phyloP scores from a whole-genome alignment of 192 early-diverging fungal genomes.

The Linnemannia schmuckeri region DNA sequence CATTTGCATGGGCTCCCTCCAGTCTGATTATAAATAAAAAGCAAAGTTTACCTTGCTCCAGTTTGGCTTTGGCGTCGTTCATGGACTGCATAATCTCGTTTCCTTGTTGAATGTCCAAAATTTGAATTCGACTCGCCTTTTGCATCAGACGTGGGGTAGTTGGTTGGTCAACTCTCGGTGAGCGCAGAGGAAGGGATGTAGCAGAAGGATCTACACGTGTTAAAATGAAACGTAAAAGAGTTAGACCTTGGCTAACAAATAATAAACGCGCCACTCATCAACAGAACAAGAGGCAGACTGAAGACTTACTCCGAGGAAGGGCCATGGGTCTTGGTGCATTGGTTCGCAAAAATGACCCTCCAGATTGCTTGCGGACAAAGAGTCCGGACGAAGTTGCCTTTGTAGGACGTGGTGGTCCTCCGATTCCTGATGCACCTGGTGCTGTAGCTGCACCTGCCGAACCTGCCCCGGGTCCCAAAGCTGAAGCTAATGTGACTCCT shows the following conservation, averaged over 20 bases:
- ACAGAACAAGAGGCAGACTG: not conserved
- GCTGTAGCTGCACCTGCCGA: not conserved
- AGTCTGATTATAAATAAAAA: not conserved
- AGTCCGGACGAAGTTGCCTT: slow-evolving; percentile 32
- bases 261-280: not conserved
- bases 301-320: slow-evolving; percentile 35
- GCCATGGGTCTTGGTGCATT: slow-evolving; percentile 51
- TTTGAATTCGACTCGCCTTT: slow-evolving; percentile 45
- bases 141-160: slow-evolving; percentile 41
- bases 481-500: not conserved
- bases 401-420: slow-evolving; percentile 30
- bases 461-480: not conserved
- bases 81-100: slow-evolving; percentile 54
- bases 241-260: not conserved
- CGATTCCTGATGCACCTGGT: not conserved
- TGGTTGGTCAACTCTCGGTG: slow-evolving; percentile 40
- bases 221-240: not conserved
- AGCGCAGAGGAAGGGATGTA: slow-evolving; percentile 35
- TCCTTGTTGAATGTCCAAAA: slow-evolving; percentile 55
- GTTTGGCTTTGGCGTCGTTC: slow-evolving; percentile 36
- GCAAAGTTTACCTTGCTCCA: slow-evolving; percentile 33
- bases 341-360: slow-evolving; percentile 43
- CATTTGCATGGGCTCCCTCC: too few species aligned
- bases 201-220: slow-evolving; percentile 25
- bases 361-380: slow-evolving; percentile 37